Conservation (phyloP, 2,329 filamentous ascomycete species). For the Fusarium piperis region DNA sequence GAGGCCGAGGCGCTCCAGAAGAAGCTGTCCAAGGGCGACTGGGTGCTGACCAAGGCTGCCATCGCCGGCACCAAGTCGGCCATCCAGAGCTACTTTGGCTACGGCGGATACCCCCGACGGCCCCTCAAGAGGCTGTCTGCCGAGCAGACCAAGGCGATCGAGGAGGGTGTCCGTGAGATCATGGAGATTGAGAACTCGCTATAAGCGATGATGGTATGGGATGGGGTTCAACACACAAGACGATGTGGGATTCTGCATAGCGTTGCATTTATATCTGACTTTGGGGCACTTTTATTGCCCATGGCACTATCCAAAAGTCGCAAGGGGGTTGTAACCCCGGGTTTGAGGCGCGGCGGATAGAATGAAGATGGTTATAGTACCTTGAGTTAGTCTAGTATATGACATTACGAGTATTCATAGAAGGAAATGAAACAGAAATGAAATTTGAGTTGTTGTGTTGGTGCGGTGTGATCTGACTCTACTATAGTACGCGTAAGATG, state of each 20-base stretch:
- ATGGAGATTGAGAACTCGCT: slow-evolving; percentile 72
- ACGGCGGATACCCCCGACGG: slow-evolving; percentile 78
- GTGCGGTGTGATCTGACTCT: not conserved
- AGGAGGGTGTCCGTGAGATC: slow-evolving; percentile 67
- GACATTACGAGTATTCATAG: slow-evolving; percentile 21
- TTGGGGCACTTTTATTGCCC: not conserved
- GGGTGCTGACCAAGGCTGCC: slow-evolving; percentile 83
- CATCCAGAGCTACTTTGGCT: slow-evolving; percentile 82
- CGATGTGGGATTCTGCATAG: slow-evolving; percentile 30
- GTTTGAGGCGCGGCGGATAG: not conserved
- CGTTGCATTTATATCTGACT: slow-evolving; percentile 34
- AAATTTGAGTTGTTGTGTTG: not conserved
- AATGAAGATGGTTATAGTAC: not conserved
- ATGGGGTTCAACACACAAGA: not conserved
- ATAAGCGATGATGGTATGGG: slow-evolving; percentile 38
- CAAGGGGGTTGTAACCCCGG: not conserved
- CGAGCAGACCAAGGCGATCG: slow-evolving; percentile 62
- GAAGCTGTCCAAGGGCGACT: slow-evolving; percentile 81
- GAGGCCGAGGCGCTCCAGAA: slow-evolving; percentile 82
- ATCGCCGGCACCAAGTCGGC: slow-evolving; percentile 89
- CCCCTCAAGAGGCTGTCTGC: slow-evolving; percentile 75
- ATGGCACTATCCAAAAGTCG: slow-evolving; percentile 7
- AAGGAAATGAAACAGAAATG: slow-evolving; percentile 18
- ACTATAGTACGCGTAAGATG: not conserved
- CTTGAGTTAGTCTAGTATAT: slow-evolving; percentile 10